phyloP scores from a whole-genome alignment of 768 basidiomycete genomes.

The Hygrophorus russula region DNA sequence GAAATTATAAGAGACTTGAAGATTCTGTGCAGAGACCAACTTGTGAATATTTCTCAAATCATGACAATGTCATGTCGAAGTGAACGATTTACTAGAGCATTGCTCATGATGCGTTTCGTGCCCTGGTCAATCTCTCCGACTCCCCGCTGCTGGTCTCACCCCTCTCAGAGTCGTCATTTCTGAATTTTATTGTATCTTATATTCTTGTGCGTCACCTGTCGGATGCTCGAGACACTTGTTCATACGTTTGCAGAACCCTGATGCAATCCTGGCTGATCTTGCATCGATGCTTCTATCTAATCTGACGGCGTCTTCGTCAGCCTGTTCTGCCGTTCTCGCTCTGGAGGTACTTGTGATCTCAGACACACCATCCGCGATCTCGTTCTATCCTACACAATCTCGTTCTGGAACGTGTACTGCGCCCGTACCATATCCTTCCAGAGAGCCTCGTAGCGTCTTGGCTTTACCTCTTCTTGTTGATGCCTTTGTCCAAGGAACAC shows the following conservation, averaged over 20 bases:
- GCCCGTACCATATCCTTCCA: slow-evolving; percentile 61
- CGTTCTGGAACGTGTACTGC: slow-evolving; percentile 70
- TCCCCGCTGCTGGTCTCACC: slow-evolving; percentile 54
- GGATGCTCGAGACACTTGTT: background rate
- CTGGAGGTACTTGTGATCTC: slow-evolving; percentile 57
- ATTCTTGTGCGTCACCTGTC: slow-evolving; percentile 57
- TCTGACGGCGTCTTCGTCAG: slow-evolving; percentile 62
- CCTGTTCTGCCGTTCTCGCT: slow-evolving; percentile 52
- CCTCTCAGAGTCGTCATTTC: slow-evolving; percentile 62
- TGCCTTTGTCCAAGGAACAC: slow-evolving; percentile 73
- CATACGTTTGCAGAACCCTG: slow-evolving; percentile 55
- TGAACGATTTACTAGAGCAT: slow-evolving; percentile 41
- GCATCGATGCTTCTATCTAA: slow-evolving; percentile 98
- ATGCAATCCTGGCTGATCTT: slow-evolving; percentile 84
- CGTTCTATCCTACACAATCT: slow-evolving; percentile 65
- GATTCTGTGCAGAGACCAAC: slow-evolving; percentile 78
- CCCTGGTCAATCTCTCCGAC: slow-evolving; percentile 89
- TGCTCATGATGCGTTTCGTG: slow-evolving; percentile 91
- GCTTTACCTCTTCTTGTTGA: slow-evolving; percentile 82
- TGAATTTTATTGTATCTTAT: slow-evolving; percentile 79
- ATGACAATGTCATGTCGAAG: background rate
- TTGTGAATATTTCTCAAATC: slow-evolving; percentile 31
- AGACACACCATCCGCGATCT: slow-evolving; percentile 33
- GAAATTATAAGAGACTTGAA: slow-evolving; percentile 74
- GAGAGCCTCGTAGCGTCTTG: slow-evolving; percentile 36